Conservation (phyloP, 1,284 basidiomycete species). For the Leucoagaricus sp. region DNA sequence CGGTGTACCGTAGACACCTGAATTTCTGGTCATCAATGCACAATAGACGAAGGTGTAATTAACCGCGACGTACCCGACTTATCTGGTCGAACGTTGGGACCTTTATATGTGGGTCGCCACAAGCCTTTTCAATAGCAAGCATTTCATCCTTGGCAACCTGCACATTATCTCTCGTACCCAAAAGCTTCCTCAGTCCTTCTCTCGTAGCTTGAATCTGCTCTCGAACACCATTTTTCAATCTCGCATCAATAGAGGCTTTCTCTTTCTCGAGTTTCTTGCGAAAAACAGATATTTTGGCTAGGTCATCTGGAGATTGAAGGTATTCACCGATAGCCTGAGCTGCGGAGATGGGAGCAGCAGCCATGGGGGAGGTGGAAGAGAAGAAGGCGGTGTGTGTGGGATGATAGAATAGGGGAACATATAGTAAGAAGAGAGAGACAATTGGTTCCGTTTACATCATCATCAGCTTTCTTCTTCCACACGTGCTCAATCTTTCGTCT, state of each 20-base stretch:
- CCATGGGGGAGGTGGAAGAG: conserved; percentile 31
- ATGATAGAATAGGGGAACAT: background rate
- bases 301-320: conserved; percentile 91
- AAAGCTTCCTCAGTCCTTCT: conserved; percentile 85
- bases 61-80: conserved; percentile 70
- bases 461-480: background rate
- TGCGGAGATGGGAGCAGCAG: conserved; percentile 63
- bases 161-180: conserved; percentile 82
- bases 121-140: conserved; percentile 82
- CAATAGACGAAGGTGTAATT: background rate
- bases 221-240: conserved; percentile 91
- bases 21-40: conserved; percentile 2
- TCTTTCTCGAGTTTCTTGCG: conserved; percentile 97
- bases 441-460: background rate
- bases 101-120: conserved; percentile 68
- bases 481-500: background rate
- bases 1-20: conserved; percentile 95
- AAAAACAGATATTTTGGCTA: conserved; percentile 86
- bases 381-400: background rate
- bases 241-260: conserved; percentile 92
- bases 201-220: conserved; percentile 93
- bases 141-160: conserved; percentile 93
- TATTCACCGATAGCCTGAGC: conserved; percentile 85
- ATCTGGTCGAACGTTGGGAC: conserved; percentile 92
- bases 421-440: background rate